These are phyloP conservation scores for Adenanthera pavonina DNA, from an alignment of 306 rosid genomes.

Conservation along the genomic window DNA sequence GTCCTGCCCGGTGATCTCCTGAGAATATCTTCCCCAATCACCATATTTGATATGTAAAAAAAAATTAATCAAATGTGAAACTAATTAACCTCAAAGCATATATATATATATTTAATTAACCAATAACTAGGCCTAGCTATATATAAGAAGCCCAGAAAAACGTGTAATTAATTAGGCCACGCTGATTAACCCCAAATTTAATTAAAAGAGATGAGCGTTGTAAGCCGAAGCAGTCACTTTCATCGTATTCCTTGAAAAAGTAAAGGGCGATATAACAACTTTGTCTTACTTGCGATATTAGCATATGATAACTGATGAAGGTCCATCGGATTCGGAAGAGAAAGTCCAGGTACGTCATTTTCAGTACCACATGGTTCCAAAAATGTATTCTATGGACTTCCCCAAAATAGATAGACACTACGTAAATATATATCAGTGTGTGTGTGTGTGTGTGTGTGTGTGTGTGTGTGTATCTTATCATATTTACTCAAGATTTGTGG, in stretches of 20 bases:
- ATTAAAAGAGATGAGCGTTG: neutral
- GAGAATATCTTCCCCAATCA: no score
- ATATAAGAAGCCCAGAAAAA: neutral
- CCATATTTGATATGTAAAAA: no score
- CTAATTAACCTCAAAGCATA: no score
- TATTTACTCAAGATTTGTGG: neutral
- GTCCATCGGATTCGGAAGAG: neutral
- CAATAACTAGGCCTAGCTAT: neutral
- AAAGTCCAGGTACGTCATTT: constrained; percentile 44
- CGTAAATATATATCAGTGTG: neutral
- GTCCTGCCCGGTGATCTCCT: no score
- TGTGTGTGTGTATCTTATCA: neutral
- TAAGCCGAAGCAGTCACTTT: constrained; percentile 36
- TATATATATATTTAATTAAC: no score
- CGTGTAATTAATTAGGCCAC: neutral
- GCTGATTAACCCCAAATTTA: neutral
- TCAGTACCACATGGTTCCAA: constrained; percentile 41
- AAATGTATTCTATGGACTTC: neutral
- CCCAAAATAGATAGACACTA: neutral
- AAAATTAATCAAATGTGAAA: no score
- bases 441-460: neutral
- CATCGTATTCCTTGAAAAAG: constrained; percentile 48
- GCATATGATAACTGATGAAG: constrained; percentile 14
- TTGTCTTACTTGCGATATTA: constrained; percentile 39
- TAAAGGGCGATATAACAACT: constrained; percentile 5